A percentile compares a stretch with the other conserved stretches of the same genome.
Evolutionary conservation across 2,329 filamentous ascomycete species (phyloP).

Genomic region (Mycosphaerella arachidis): DNA sequence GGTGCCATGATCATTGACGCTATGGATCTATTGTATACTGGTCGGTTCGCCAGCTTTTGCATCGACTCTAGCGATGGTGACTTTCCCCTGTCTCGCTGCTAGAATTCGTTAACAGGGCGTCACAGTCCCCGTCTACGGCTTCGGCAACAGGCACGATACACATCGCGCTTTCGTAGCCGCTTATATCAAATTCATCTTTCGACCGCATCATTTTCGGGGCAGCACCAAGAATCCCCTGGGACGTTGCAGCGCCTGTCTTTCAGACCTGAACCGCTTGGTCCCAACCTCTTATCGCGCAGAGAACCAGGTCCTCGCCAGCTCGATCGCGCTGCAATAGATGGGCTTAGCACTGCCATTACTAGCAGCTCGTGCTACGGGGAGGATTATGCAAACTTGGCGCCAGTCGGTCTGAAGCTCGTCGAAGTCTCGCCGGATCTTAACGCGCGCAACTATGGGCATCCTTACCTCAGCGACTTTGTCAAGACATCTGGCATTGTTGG

Average conservation of each 20-base stretch:
- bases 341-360: constrained; percentile 13
- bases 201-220: no score
- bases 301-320: constrained; percentile 13
- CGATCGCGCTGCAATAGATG: constrained; percentile 20
- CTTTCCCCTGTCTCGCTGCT: constrained; percentile 35
- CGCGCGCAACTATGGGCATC: constrained; percentile 29
- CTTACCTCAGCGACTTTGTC: not conserved
- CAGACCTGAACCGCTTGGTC: not conserved
- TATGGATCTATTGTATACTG: constrained; percentile 35
- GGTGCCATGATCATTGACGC: constrained; percentile 36
- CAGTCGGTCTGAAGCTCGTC: constrained; percentile 23
- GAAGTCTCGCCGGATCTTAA: constrained; percentile 27
- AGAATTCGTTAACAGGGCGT: constrained; percentile 35
- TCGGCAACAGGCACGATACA: constrained; percentile 31
- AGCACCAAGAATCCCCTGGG: not conserved
- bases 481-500: constrained; percentile 10
- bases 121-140: constrained; percentile 31
- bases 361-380: constrained; percentile 20
- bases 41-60: constrained; percentile 33
- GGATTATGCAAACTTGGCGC: constrained; percentile 27
- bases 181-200: no score
- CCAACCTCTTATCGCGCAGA: not conserved
- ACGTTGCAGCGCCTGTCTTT: not conserved
- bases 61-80: constrained; percentile 36
- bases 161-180: constrained; percentile 27